Percentiles rank a stretch among this genome's conserved stretches.
These are phyloP conservation scores for Trifolium fragiferum DNA, from an alignment of 306 rosid genomes.

Conservation along the genomic window DNA sequence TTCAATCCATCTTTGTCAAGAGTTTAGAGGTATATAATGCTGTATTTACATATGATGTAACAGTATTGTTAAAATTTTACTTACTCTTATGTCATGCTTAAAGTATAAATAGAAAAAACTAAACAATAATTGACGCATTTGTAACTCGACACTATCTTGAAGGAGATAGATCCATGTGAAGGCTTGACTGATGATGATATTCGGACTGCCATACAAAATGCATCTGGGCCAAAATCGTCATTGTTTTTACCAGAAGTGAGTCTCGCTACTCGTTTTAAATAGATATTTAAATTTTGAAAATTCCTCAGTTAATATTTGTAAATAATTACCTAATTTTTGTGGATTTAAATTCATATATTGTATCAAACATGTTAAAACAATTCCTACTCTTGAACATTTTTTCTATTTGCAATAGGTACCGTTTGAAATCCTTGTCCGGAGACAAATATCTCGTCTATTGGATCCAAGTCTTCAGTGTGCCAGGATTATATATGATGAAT, in stretches of 20 bases:
- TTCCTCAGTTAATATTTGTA: constrained; percentile 7
- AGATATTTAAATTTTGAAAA: constrained; percentile 2
- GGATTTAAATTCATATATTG: constrained; percentile 2
- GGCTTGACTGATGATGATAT: constrained; percentile 96
- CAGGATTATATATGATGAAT: constrained; percentile 92
- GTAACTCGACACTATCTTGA: constrained; percentile 42
- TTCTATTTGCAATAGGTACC: constrained; percentile 68
- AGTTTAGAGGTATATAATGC: constrained; percentile 81
- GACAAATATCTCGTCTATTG: constrained; percentile 89
- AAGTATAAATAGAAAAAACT: background rate
- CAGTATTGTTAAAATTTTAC: background rate
- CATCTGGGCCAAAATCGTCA: constrained; percentile 94
- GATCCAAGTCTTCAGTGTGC: constrained; percentile 99
- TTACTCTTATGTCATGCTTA: constrained; percentile 6
- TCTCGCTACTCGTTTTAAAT: constrained; percentile 1
- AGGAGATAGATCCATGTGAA: constrained; percentile 99
- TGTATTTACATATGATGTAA: constrained; percentile 14
- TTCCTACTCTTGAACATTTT: constrained; percentile 16
- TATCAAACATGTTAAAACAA: background rate
- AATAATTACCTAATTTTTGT: background rate
- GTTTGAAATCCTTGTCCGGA: constrained; percentile 89
- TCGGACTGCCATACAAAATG: constrained; percentile 97
- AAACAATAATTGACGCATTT: no score
- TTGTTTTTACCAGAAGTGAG: constrained; percentile 95
- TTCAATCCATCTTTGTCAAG: constrained; percentile 87